Evolutionary conservation across 2,329 filamentous ascomycete species (phyloP).

Genomic region (Didymella glomerata): DNA sequence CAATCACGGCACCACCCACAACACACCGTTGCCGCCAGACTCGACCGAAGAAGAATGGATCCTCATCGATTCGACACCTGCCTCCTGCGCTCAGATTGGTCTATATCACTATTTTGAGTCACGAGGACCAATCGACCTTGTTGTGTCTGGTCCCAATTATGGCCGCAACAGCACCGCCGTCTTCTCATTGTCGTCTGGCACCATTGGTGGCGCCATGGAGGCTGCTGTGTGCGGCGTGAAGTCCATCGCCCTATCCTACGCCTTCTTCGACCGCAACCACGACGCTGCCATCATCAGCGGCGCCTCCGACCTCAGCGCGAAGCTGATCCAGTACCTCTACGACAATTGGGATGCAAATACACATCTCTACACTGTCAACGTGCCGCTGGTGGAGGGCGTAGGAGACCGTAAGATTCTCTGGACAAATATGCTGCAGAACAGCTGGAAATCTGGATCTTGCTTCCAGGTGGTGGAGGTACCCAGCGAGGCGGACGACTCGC

Average conservation of each 20-base stretch:
- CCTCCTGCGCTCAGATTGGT: constrained; percentile 60
- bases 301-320: constrained; percentile 76
- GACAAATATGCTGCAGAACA: constrained; percentile 88
- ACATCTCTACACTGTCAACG: constrained; percentile 91
- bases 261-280: constrained; percentile 87
- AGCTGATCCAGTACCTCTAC: constrained; percentile 79
- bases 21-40: constrained; percentile 41
- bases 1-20: constrained; percentile 51
- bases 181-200: constrained; percentile 59
- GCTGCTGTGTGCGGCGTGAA: constrained; percentile 57
- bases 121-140: constrained; percentile 57
- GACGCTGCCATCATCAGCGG: constrained; percentile 81
- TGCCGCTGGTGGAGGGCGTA: constrained; percentile 82
- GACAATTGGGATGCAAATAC: constrained; percentile 75
- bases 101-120: constrained; percentile 57
- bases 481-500: constrained; percentile 65
- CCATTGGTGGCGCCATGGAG: constrained; percentile 61
- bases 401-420: constrained; percentile 77
- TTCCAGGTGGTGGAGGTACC: constrained; percentile 81
- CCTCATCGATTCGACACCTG: constrained; percentile 60
- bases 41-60: constrained; percentile 58
- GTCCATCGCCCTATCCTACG: constrained; percentile 86
- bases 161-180: constrained; percentile 61
- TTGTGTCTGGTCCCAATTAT: constrained; percentile 61
- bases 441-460: constrained; percentile 84